Evolutionary conservation across 495 filamentous ascomycete species (phyloP).

Genomic region (Hypoxylon rickii): DNA sequence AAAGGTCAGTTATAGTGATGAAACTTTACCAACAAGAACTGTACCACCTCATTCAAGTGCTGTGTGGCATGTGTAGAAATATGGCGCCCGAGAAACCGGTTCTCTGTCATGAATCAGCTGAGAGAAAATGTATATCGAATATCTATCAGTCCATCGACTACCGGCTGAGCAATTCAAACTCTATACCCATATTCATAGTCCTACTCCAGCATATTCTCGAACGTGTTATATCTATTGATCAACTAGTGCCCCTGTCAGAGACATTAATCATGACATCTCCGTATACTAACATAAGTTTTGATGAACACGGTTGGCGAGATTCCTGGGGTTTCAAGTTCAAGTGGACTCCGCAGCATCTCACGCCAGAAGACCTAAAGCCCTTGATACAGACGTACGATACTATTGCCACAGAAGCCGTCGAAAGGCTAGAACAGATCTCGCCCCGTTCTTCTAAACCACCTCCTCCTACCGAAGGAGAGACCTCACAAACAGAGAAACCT

Average conservation of each 20-base stretch:
- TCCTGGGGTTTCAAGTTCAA: slow-evolving; percentile 72
- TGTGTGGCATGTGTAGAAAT: no score
- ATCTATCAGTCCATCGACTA: no score
- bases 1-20: no score
- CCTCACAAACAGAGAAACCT: slow-evolving; percentile 22
- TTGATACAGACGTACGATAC: slow-evolving; percentile 69
- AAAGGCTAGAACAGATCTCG: slow-evolving; percentile 62
- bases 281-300: not conserved
- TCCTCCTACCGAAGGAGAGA: not conserved
- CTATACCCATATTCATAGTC: no score
- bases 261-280: slow-evolving; percentile 14
- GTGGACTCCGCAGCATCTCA: slow-evolving; percentile 69
- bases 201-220: no score
- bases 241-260: not conserved
- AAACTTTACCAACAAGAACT: no score
- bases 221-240: no score
- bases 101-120: no score
- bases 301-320: slow-evolving; percentile 46
- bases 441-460: slow-evolving; percentile 30
- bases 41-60: no score
- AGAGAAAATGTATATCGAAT: no score
- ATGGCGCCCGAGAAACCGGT: no score
- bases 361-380: slow-evolving; percentile 61
- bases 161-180: no score
- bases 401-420: slow-evolving; percentile 67